Conservation (phyloP, 2,329 filamentous ascomycete species). For the Pezicula rhizophila region DNA sequence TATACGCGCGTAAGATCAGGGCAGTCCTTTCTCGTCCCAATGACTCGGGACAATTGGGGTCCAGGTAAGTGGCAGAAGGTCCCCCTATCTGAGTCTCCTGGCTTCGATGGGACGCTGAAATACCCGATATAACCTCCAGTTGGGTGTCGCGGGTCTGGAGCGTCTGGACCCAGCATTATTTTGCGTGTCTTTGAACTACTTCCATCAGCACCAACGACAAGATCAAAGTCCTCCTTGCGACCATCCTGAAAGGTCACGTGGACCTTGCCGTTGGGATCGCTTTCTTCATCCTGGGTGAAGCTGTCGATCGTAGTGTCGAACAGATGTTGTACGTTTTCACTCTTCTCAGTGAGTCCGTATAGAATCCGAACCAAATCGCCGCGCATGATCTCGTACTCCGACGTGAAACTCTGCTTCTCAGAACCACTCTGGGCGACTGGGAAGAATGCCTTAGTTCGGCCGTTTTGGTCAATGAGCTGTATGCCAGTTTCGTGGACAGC, state of each 20-base stretch:
- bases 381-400: constrained; percentile 38
- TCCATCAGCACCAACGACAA: constrained; percentile 33
- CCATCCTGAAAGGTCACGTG: constrained; percentile 5
- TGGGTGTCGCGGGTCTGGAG: constrained; percentile 10
- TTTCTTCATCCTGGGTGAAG: constrained; percentile 14
- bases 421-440: constrained; percentile 26
- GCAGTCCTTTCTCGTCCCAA: constrained; percentile 35
- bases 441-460: constrained; percentile 32
- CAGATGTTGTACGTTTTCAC: constrained; percentile 18
- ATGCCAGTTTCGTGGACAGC: constrained; percentile 40
- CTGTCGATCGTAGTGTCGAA: constrained; percentile 24
- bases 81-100: constrained; percentile 25
- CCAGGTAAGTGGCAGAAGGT: constrained; percentile 33
- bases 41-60: constrained; percentile 25
- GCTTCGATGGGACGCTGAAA: constrained; percentile 30
- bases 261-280: constrained; percentile 3
- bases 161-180: constrained; percentile 28
- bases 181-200: constrained; percentile 40
- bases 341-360: constrained; percentile 28
- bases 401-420: constrained; percentile 28
- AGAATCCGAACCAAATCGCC: constrained; percentile 34
- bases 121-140: constrained; percentile 28
- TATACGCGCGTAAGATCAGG: constrained; percentile 33
- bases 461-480: constrained; percentile 33
- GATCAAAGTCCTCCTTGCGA: constrained; percentile 24